Evolutionary conservation across 768 basidiomycete species (phyloP).

Genomic region (Paxillus involutus): DNA sequence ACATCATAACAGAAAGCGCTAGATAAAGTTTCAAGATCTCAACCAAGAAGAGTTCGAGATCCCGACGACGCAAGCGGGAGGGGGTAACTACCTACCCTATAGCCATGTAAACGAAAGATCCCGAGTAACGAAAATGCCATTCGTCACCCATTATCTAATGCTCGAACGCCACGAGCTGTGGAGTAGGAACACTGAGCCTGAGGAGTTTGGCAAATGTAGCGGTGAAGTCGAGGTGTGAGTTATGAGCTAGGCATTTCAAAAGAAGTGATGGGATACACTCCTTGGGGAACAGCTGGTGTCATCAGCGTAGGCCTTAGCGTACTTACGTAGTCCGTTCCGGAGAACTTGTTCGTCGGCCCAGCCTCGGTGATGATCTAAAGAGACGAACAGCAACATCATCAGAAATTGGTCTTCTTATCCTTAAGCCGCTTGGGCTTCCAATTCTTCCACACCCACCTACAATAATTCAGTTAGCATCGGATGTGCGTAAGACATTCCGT

Average conservation of each 20-base stretch:
- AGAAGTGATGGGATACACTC: no score
- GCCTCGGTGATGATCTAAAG: not conserved
- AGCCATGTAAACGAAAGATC: no score
- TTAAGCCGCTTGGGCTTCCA: slow-evolving; percentile 92
- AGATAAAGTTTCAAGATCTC: no score
- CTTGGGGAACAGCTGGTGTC: slow-evolving; percentile 87
- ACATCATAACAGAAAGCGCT: no score
- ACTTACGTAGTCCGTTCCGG: slow-evolving; percentile 87
- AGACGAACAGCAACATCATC: slow-evolving; percentile 93
- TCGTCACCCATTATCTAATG: no score
- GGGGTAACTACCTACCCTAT: no score
- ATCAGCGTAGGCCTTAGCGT: slow-evolving; percentile 83
- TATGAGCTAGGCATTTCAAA: no score
- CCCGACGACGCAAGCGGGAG: no score
- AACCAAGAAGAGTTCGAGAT: no score
- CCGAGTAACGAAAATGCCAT: slow-evolving; percentile 16
- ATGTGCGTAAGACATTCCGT: not conserved
- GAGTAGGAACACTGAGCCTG: slow-evolving; percentile 88
- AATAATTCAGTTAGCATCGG: not conserved
- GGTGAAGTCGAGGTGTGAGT: slow-evolving; percentile 65
- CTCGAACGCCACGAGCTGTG: slow-evolving; percentile 76
- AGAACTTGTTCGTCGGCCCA: not conserved
- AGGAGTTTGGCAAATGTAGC: slow-evolving; percentile 74
- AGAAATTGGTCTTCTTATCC: slow-evolving; percentile 85
- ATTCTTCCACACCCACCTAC: slow-evolving; percentile 88